Evolutionary conservation across 257 asterid genomes (phyloP).

Genomic region (Solanum ahanhuiri): DNA sequence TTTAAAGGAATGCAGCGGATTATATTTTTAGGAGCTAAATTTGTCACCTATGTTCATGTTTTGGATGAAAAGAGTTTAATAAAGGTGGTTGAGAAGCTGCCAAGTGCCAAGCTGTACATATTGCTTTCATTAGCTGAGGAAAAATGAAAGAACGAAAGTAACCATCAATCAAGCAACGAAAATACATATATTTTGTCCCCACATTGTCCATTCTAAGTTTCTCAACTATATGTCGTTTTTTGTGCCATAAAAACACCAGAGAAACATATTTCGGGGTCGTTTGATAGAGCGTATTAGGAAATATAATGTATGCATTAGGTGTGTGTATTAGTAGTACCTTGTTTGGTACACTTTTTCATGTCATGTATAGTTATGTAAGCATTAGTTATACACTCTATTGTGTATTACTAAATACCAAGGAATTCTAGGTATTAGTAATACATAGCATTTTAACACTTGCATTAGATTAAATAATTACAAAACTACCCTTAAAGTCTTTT

Average conservation of each 20-base stretch:
- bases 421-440: no score
- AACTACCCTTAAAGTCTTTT: no score
- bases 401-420: no score
- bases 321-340: no score
- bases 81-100: neutral
- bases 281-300: no score
- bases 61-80: neutral
- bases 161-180: neutral
- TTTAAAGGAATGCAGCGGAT: neutral
- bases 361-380: no score
- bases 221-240: neutral
- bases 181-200: neutral
- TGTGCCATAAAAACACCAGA: neutral
- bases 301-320: no score
- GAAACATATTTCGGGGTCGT: constrained; percentile 3
- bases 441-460: no score
- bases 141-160: neutral
- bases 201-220: neutral
- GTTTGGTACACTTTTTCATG: no score
- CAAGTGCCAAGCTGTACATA: neutral
- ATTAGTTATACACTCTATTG: no score
- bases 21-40: neutral
- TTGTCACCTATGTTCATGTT: neutral
- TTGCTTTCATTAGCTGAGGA: neutral
- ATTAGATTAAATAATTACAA: no score